These are phyloP conservation scores for Turritis glabra DNA, from an alignment of 345 rosid species.

Conservation along the genomic window DNA sequence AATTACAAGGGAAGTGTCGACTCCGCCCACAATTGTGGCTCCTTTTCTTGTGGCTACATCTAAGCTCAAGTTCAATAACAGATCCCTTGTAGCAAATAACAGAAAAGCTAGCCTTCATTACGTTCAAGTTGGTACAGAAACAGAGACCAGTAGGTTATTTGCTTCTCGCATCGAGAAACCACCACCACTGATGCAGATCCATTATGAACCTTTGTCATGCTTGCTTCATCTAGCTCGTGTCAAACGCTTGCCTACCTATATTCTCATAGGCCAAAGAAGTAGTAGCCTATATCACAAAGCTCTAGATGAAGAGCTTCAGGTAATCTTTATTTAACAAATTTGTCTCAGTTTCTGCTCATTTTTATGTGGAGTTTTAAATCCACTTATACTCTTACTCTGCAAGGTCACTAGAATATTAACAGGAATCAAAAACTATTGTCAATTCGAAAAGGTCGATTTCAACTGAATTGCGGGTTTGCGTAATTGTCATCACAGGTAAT, in stretches of 20 bases:
- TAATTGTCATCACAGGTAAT: constrained; percentile 54
- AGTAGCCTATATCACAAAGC: constrained; percentile 44
- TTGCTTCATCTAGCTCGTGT: constrained; percentile 67
- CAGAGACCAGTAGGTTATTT: constrained; percentile 46
- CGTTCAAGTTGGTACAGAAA: constrained; percentile 66
- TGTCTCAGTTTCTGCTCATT: not conserved
- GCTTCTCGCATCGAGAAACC: constrained; percentile 53
- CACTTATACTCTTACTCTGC: not conserved
- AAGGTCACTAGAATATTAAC: not conserved
- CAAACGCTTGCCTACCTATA: constrained; percentile 56
- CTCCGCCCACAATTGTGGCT: constrained; percentile 45
- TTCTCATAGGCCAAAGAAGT: constrained; percentile 58
- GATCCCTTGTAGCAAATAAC: constrained; percentile 36
- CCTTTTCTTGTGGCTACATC: constrained; percentile 58
- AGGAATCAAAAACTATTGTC: not conserved
- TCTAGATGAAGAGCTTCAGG: constrained; percentile 59
- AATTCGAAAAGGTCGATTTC: not conserved
- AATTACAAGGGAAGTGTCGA: constrained; percentile 41
- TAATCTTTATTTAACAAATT: constrained; percentile 29
- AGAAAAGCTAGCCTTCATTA: constrained; percentile 46
- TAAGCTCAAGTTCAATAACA: constrained; percentile 63
- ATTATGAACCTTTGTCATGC: constrained; percentile 76
- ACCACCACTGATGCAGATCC: constrained; percentile 58
- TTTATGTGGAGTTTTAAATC: not conserved
- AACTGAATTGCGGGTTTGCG: constrained; percentile 10